Percentiles rank a stretch among this genome's conserved stretches.
Conservation (phyloP, 2,329 filamentous ascomycete genomes). For the Ploettnerulaceae sp. region DNA sequence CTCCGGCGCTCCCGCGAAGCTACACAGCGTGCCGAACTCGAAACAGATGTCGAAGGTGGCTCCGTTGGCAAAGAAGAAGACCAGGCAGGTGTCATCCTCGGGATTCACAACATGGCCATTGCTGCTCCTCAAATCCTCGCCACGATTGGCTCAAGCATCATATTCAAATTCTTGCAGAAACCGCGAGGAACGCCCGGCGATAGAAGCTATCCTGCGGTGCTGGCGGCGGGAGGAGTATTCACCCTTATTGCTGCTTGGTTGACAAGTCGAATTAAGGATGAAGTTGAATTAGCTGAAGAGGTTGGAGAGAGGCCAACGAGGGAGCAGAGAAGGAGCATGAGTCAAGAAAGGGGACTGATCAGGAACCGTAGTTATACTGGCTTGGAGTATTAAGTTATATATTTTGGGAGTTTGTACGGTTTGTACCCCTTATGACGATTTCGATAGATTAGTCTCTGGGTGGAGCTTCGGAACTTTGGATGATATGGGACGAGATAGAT, state of each 20-base stretch:
- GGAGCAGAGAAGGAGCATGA: constrained; percentile 10
- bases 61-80: constrained; percentile 14
- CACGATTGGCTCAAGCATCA: constrained; percentile 74
- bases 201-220: constrained; percentile 78
- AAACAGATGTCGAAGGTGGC: constrained; percentile 12
- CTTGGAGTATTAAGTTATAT: constrained; percentile 21
- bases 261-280: constrained; percentile 32
- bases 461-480: too few relatives aligned
- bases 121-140: constrained; percentile 88
- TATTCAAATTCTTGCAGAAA: constrained; percentile 85
- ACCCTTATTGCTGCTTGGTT: constrained; percentile 73
- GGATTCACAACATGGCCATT: constrained; percentile 93
- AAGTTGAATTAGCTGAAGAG: constrained; percentile 27
- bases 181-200: constrained; percentile 80
- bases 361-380: constrained; percentile 14
- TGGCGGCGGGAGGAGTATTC: constrained; percentile 77
- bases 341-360: constrained; percentile 10
- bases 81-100: constrained; percentile 66
- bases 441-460: too few relatives aligned
- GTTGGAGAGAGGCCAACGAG: constrained; percentile 9
- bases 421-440: too few relatives aligned
- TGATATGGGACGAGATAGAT: too few relatives aligned
- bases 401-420: too few relatives aligned
- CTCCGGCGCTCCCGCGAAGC: constrained; percentile 44
- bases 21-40: constrained; percentile 13